A percentile compares a stretch with the other conserved stretches of the same genome.
phyloP scores from a whole-genome alignment of 2,329 filamentous ascomycete genomes.

The Pestalotiopsis sp. region DNA sequence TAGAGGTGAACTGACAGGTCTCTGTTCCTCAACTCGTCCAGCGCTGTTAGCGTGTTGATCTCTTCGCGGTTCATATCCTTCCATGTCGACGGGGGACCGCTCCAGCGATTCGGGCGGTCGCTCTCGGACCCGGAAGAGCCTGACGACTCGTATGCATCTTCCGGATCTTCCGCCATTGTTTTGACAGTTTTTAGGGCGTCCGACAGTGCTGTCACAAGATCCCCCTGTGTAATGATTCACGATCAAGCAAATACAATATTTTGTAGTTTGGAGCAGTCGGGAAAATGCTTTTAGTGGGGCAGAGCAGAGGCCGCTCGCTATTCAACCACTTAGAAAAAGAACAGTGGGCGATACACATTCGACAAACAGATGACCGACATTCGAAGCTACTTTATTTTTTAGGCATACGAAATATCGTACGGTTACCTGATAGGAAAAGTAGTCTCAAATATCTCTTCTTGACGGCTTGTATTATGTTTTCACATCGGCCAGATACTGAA shows the following conservation, averaged over 20 bases:
- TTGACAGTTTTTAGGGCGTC: too few species aligned
- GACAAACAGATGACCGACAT: not conserved
- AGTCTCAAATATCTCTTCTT: too few species aligned
- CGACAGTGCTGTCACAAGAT: too few species aligned
- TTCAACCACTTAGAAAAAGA: too few species aligned
- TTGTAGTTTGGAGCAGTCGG: not conserved
- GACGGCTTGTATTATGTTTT: too few species aligned
- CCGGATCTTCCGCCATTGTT: constrained; percentile 2
- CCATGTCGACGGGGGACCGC: constrained; percentile 71
- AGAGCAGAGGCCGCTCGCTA: not conserved
- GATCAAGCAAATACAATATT: too few species aligned
- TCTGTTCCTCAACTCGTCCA: constrained; percentile 64
- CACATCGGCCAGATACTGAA: not conserved
- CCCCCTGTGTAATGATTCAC: not conserved
- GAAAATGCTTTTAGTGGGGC: constrained; percentile 5
- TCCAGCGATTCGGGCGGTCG: constrained; percentile 72
- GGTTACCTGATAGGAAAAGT: too few species aligned
- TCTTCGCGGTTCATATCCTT: constrained; percentile 62
- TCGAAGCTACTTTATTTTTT: too few species aligned
- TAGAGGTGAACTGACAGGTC: constrained; percentile 80
- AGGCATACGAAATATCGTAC: too few species aligned
- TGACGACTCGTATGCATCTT: constrained; percentile 30
- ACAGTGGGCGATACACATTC: too few species aligned
- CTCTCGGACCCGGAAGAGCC: constrained; percentile 46
- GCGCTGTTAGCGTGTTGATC: constrained; percentile 61